A percentile compares a stretch with the other conserved stretches of the same genome.
phyloP scores from a whole-genome alignment of 371 early-diverging fungal species.

The Apophysomyces variabilis region DNA sequence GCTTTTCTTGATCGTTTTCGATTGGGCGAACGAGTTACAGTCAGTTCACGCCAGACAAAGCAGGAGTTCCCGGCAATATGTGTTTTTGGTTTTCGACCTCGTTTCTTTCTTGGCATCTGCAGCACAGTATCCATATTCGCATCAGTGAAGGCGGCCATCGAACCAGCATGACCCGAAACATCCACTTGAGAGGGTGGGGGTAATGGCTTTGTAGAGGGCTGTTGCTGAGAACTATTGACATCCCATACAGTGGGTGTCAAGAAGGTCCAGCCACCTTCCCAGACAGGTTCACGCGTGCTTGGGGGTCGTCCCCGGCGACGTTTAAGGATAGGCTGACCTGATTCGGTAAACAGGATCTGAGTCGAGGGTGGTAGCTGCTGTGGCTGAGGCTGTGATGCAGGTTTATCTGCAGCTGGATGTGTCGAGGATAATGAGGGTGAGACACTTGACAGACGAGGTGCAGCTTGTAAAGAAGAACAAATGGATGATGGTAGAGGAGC shows the following conservation, averaged over 20 bases:
- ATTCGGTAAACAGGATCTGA: conserved; percentile 41
- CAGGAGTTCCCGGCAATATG: conserved; percentile 56
- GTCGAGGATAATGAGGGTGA: background rate
- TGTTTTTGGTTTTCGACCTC: conserved; percentile 54
- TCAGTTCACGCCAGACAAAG: conserved; percentile 48
- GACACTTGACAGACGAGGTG: conserved; percentile 10
- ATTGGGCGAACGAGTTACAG: conserved; percentile 18
- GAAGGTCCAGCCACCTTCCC: conserved; percentile 54
- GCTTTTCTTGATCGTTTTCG: conserved; percentile 2
- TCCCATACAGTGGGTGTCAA: conserved; percentile 54
- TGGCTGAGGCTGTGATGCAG: conserved; percentile 4
- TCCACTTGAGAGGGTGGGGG: conserved; percentile 5
- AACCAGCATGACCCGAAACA: conserved; percentile 22
- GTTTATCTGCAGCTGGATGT: background rate
- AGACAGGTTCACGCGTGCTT: conserved; percentile 33
- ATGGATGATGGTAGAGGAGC: background rate
- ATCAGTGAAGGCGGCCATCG: conserved; percentile 49
- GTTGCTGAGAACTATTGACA: conserved; percentile 26
- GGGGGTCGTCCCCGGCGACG: conserved; percentile 52
- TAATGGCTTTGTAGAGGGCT: background rate
- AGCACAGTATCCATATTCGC: conserved; percentile 46
- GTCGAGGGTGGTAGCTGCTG: conserved; percentile 22
- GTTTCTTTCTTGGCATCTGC: conserved; percentile 49
- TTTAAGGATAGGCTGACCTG: conserved; percentile 46
- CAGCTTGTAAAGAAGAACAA: background rate